Evolutionary conservation across 2,329 filamentous ascomycete genomes (phyloP).

Genomic region (Botrytis porri): DNA sequence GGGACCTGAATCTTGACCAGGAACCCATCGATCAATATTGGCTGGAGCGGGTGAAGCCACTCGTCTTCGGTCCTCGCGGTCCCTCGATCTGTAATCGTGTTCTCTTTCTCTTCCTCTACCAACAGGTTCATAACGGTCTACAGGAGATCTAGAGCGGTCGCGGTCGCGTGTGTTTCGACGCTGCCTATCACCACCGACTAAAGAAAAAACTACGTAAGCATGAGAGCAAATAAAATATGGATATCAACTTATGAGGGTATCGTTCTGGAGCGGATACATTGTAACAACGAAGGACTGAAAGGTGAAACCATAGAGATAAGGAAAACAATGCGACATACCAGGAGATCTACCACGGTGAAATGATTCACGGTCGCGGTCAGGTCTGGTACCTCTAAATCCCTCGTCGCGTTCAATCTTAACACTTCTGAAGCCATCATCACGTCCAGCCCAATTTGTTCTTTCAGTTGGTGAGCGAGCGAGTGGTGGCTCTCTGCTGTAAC

Average conservation of each 20-base stretch:
- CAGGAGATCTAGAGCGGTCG: constrained; percentile 65
- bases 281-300: background rate
- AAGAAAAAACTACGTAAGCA: constrained; percentile 16
- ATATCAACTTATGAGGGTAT: constrained; percentile 14
- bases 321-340: constrained; percentile 51
- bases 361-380: constrained; percentile 51
- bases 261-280: background rate
- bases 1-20: constrained; percentile 60
- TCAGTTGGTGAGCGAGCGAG: constrained; percentile 38
- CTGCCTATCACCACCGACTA: constrained; percentile 52
- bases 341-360: constrained; percentile 68
- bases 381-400: constrained; percentile 27
- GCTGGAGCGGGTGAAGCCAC: constrained; percentile 54
- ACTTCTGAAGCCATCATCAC: constrained; percentile 27
- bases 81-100: constrained; percentile 54
- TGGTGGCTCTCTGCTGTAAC: constrained; percentile 35
- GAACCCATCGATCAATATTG: constrained; percentile 82
- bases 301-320: background rate
- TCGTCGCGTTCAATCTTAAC: constrained; percentile 31
- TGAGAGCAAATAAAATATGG: constrained; percentile 29
- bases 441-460: constrained; percentile 38
- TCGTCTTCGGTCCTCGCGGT: constrained; percentile 61
- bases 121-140: constrained; percentile 76
- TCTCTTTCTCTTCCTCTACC: constrained; percentile 55
- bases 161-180: constrained; percentile 52